Percentiles rank a stretch among this genome's conserved stretches.
Conservation (phyloP, 1,139 yeast genomes). For the Debaryomyces fabryi region DNA sequence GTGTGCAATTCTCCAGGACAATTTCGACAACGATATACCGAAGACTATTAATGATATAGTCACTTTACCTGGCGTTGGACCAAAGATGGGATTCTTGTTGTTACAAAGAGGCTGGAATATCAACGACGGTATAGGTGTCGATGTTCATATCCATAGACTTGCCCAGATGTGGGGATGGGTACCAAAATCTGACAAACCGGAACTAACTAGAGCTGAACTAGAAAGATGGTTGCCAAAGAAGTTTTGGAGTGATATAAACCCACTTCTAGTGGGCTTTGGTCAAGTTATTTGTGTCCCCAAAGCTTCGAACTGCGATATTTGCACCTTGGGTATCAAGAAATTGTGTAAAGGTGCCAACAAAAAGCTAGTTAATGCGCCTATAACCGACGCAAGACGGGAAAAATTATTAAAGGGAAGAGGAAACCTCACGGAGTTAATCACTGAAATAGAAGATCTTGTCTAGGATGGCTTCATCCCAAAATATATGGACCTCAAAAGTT, state of each 20-base stretch:
- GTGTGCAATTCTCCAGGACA: slow-evolving; percentile 52
- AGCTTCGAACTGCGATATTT: slow-evolving; percentile 73
- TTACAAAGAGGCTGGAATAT: slow-evolving; percentile 82
- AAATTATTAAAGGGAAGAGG: slow-evolving; percentile 43
- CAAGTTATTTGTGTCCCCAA: slow-evolving; percentile 83
- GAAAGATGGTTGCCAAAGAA: slow-evolving; percentile 75
- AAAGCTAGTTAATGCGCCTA: slow-evolving; percentile 38
- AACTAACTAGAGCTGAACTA: slow-evolving; percentile 66
- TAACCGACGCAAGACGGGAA: slow-evolving; percentile 31
- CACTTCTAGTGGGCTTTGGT: slow-evolving; percentile 89
- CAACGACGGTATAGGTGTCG: slow-evolving; percentile 86
- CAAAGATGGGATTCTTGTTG: slow-evolving; percentile 87
- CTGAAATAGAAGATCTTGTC: slow-evolving; percentile 8
- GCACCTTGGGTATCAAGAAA: slow-evolving; percentile 54
- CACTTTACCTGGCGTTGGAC: slow-evolving; percentile 89
- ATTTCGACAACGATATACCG: slow-evolving; percentile 70
- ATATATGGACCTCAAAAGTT: too few relatives aligned
- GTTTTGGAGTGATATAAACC: slow-evolving; percentile 84
- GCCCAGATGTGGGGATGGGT: slow-evolving; percentile 87
- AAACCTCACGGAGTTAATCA: slow-evolving; percentile 29
- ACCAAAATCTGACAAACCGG: slow-evolving; percentile 62
- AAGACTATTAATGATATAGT: slow-evolving; percentile 65
- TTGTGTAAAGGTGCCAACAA: slow-evolving; percentile 58
- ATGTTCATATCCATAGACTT: slow-evolving; percentile 85
- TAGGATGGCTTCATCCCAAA: neutral